Evolutionary conservation across 441 rosid species (phyloP).

Genomic region (Aquilaria agallochum): DNA sequence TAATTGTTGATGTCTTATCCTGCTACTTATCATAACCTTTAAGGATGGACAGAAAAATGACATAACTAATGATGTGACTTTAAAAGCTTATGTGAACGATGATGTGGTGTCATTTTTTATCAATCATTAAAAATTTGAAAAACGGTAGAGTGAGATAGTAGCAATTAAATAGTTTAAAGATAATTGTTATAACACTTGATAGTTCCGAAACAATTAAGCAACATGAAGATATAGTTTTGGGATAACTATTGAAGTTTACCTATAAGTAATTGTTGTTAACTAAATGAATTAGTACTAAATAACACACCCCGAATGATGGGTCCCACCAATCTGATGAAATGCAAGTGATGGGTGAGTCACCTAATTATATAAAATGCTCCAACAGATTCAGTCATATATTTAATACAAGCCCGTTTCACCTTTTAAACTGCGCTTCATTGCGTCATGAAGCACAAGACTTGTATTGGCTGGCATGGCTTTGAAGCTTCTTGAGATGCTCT

Average conservation of each 20-base stretch:
- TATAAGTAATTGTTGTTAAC: constrained; percentile 26
- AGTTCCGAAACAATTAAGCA: no score
- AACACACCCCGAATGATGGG: constrained; percentile 6
- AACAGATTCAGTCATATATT: constrained; percentile 13
- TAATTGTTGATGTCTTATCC: no score
- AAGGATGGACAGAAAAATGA: neutral
- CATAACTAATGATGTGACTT: neutral
- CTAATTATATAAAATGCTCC: constrained; percentile 13
- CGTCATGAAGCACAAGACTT: constrained; percentile 23
- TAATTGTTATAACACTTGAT: no score
- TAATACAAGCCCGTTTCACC: constrained; percentile 13
- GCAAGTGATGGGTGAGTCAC: constrained; percentile 43
- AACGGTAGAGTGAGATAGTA: constrained; percentile 1
- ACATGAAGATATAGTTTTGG: neutral
- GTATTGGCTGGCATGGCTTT: constrained; percentile 20
- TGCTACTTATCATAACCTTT: neutral
- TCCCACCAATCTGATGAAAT: constrained; percentile 16
- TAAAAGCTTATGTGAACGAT: no score
- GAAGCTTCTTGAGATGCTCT: constrained; percentile 13
- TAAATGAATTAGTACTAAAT: constrained; percentile 12
- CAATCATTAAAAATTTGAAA: neutral
- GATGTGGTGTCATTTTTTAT: no score
- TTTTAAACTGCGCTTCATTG: constrained; percentile 38
- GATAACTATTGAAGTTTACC: constrained; percentile 14
- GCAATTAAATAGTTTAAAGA: no score